Percentiles rank a stretch among this genome's conserved stretches.
Conservation (phyloP, 257 asterid genomes). For the Salvia hispanica region DNA sequence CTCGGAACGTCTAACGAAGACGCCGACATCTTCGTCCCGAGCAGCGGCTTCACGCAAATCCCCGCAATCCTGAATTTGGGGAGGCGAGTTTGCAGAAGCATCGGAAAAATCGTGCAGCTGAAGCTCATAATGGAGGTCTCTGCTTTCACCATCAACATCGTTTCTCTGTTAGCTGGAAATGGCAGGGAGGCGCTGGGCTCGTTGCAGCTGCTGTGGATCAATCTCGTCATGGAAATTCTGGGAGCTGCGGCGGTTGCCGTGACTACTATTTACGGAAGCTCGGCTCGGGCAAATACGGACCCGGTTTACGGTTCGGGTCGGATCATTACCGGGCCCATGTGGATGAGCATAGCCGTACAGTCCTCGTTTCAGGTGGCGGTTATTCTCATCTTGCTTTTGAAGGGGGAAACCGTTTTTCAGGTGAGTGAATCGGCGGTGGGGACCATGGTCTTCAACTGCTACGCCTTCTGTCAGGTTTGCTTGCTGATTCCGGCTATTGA, state of each 20-base stretch:
- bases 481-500: conserved; percentile 35
- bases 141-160: conserved; percentile 38
- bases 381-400: conserved; percentile 28
- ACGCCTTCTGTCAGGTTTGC: conserved; percentile 45
- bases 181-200: conserved; percentile 30
- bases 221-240: conserved; percentile 34
- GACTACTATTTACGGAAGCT: conserved; percentile 11
- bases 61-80: conserved; percentile 35
- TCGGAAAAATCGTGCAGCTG: conserved; percentile 36
- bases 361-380: conserved; percentile 34
- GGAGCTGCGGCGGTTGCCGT: conserved; percentile 41
- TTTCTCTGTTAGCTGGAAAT: conserved; percentile 19
- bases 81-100: conserved; percentile 32
- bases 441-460: conserved; percentile 38
- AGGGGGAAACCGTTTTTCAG: conserved; percentile 31
- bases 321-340: conserved; percentile 35
- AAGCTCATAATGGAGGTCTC: conserved; percentile 41
- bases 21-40: conserved; percentile 28
- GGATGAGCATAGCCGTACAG: conserved; percentile 35
- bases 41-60: conserved; percentile 26
- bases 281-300: not conserved
- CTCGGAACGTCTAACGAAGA: conserved; percentile 26
- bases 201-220: conserved; percentile 48
- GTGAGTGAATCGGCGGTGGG: conserved; percentile 19
- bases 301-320: conserved; percentile 19